Percentiles rank a stretch among this genome's conserved stretches.
phyloP scores from a whole-genome alignment of 176 grass and related monocot genomes.

The Triticum urartu region DNA sequence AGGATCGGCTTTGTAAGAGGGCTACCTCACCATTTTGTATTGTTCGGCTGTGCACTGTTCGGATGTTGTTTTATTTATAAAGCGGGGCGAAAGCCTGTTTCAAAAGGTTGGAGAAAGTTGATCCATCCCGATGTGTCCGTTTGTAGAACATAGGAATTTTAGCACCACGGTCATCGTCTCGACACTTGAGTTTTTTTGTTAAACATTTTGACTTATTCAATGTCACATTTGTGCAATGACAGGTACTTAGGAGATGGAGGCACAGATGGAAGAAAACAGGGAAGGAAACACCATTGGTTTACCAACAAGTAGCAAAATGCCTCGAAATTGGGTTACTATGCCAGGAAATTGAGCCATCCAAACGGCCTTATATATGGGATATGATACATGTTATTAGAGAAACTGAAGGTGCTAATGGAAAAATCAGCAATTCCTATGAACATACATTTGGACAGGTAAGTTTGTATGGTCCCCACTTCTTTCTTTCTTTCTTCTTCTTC shows the following conservation, averaged over 20 bases:
- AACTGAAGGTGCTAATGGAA: not conserved
- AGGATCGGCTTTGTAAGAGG: no score
- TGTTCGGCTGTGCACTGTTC: no score
- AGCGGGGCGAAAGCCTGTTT: no score
- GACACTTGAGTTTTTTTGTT: not conserved
- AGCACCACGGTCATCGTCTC: no score
- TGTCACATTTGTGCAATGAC: not conserved
- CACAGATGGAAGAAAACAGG: not conserved
- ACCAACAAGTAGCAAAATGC: not conserved
- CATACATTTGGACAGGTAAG: no score
- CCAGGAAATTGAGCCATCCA: not conserved
- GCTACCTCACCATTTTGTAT: no score
- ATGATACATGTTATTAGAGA: not conserved
- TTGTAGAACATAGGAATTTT: no score
- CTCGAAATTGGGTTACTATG: not conserved
- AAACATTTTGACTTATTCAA: not conserved
- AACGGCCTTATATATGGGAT: not conserved
- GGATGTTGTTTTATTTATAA: no score
- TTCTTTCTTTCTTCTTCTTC: no score
- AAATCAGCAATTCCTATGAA: not conserved
- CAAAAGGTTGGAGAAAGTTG: no score
- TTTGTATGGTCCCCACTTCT: no score
- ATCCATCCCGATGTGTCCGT: no score
- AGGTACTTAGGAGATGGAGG: not conserved
- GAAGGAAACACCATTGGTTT: not conserved